These are phyloP conservation scores for Penicillium parvum DNA, from an alignment of 495 filamentous ascomycete genomes.

Conservation along the genomic window DNA sequence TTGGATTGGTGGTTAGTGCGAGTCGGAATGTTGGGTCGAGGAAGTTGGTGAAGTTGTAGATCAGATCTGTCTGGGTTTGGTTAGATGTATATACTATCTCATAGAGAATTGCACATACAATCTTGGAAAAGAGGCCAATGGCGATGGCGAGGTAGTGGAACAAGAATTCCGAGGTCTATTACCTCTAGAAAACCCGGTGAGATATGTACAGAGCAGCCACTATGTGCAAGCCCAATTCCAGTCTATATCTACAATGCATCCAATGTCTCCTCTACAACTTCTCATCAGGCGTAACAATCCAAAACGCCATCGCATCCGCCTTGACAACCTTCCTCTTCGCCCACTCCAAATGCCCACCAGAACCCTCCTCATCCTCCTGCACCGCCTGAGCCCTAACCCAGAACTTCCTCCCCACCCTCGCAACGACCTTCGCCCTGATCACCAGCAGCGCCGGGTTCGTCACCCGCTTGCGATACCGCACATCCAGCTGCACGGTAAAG, in stretches of 20 bases:
- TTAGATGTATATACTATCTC: conserved; percentile 8
- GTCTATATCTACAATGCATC: neutral
- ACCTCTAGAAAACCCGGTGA: too few relatives aligned
- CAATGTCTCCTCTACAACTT: conserved; percentile 10
- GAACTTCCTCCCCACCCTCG: conserved; percentile 33
- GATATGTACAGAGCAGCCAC: neutral
- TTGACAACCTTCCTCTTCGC: conserved; percentile 29
- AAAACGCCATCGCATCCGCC: conserved; percentile 42
- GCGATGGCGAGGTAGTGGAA: too few relatives aligned
- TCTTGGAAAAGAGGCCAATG: neutral
- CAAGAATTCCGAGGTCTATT: too few relatives aligned
- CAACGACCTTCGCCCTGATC: conserved; percentile 31
- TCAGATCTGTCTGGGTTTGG: neutral
- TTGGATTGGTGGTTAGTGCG: conserved; percentile 54
- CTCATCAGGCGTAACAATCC: conserved; percentile 28
- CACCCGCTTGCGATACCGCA: conserved; percentile 36
- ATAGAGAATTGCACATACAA: conserved; percentile 7
- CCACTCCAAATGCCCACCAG: conserved; percentile 29
- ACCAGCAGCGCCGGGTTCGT: conserved; percentile 30
- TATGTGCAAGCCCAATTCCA: neutral
- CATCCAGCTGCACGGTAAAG: conserved; percentile 41
- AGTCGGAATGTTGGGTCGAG: conserved; percentile 47
- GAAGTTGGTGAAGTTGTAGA: conserved; percentile 34
- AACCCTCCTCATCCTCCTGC: conserved; percentile 32
- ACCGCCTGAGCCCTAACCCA: conserved; percentile 40